Base-by-base conservation (phyloP, 2,329 filamentous ascomycete species). In the Zasmidium citrigriseum region DNA sequence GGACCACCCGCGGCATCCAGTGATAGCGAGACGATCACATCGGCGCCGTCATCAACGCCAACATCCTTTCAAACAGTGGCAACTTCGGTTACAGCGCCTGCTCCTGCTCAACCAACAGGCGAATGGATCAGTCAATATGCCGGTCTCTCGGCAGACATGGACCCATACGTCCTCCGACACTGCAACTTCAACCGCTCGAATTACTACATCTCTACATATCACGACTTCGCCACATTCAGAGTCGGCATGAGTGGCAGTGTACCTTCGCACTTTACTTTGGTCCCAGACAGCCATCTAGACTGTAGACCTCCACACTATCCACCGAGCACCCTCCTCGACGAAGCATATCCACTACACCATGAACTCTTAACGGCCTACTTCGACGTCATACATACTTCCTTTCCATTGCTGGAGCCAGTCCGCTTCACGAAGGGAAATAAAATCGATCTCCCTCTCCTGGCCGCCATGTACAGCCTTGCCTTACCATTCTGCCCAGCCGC, bases 81-180 rank as follows among this genome's bases (percentile, higher is more conserved):
- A 5, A 23, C 22, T 12, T 25, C 46, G 12, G 22, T 23, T 25
- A 25, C 22, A 16, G n/a, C 20, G 16, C 25, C 9, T 11, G 20
- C 21, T 45, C 34, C 21, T 2, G 9, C 50, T 10, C 12, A 21
- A 11, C 38, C 50, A 23, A 34, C 27, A 52, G 50, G 50, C 27
- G 62, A 66, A 56, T 66, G 64, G 62, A 62, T 63, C 53, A 60
- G 60, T 27, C 64, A 61, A 46, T 63, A 64, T 25, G 60, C 63
- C 34, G 64, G 64, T 10, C 59, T 63, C 4, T 58, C 54, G 2
- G 60, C 60, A 21, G 64, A 66, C 44, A 62, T 61, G 34, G 64
- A 66, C 46, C 62, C 64, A 12, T 62, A 54, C 34, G 62, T 66
- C 14, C 57, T 66, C 9, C 52, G 62, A 23, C 62, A 66, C 29